These are phyloP conservation scores for Syncephalastrum racemosum DNA, from an alignment of 371 early-diverging fungal genomes.

Conservation along the genomic window DNA sequence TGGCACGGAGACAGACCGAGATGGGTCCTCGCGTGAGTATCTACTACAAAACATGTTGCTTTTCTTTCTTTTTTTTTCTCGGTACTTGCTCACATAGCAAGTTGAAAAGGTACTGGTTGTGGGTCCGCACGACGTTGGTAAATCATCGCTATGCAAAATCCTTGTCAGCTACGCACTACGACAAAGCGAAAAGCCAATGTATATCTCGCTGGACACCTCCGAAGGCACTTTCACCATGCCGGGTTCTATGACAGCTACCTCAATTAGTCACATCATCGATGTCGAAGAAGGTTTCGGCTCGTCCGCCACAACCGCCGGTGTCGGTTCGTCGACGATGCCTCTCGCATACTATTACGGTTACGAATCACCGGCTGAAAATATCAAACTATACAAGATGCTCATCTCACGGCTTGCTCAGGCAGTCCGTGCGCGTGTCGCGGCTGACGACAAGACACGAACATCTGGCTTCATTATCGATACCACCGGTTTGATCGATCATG, in stretches of 20 bases:
- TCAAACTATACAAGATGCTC: slow-evolving; percentile 71
- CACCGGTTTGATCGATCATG: slow-evolving; percentile 61
- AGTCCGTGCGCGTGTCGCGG: slow-evolving; percentile 63
- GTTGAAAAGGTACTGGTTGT: slow-evolving; percentile 70
- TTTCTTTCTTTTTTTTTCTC: background rate
- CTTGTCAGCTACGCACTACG: slow-evolving; percentile 84
- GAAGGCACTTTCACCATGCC: slow-evolving; percentile 89
- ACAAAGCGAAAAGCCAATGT: slow-evolving; percentile 74
- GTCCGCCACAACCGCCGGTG: slow-evolving; percentile 69
- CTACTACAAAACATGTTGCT: background rate
- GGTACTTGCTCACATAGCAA: background rate
- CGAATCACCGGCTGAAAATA: slow-evolving; percentile 72
- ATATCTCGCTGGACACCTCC: slow-evolving; percentile 82
- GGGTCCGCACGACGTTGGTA: slow-evolving; percentile 91
- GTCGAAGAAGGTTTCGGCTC: slow-evolving; percentile 86
- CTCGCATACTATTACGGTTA: slow-evolving; percentile 92
- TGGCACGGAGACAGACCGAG: slow-evolving; percentile 46
- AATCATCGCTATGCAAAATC: slow-evolving; percentile 82
- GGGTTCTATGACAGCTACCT: slow-evolving; percentile 80
- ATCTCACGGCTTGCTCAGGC: slow-evolving; percentile 62
- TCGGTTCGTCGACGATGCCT: slow-evolving; percentile 74
- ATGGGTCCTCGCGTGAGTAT: slow-evolving; percentile 69
- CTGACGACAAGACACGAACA: slow-evolving; percentile 63
- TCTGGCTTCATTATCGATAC: slow-evolving; percentile 74
- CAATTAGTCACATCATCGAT: slow-evolving; percentile 74